Base-by-base conservation (phyloP, 2,329 filamentous ascomycete genomes). In the Fusarium poae region DNA sequence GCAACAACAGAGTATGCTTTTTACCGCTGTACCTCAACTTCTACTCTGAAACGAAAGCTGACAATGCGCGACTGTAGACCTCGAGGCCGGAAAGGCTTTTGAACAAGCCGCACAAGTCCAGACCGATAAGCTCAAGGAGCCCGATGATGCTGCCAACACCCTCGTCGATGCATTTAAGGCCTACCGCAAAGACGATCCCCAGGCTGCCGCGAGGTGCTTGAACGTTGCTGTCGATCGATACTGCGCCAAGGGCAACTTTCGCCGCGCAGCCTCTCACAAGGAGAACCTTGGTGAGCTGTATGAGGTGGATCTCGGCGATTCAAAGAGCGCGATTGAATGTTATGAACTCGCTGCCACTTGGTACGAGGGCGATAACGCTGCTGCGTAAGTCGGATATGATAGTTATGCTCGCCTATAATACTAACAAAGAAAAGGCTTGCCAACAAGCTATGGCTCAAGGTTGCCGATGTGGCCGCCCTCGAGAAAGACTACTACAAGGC, bases 391-490 rank as follows among this genome's bases (percentile, higher is more conserved):
- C 12, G 11, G 11, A 25, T 10, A 13, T 7, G 20, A 2, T 5
- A 11, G 6, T 3, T 7, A 3, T 34, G 1, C 18, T 8, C 3
- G 12, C 4, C 1, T 16, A 13, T 15, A 8, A 23, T 5, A 5
- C 29, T 40, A 7, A 35, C 52, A 25, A 8, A 39, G 8, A n/a
- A 9, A 15, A 94, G 92, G 35, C 86, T 97, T 32, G 94, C 94
- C 67, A 98, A 97, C 84, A 97, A 97, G 81, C 88, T 96, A 62
- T 97, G 88, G 84, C 88, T 97, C 71, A 97, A 97, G 82, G 92
- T 94, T 12, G 95, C 93, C 48, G 96, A 98, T 75, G 85, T 97
- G 45, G 86, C 92, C 9, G 96, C 93, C 15, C 81, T 97, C 16
- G 91, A 94, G 58, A 88, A 84, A 62, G 92, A 97, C 77, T 97